Evolutionary conservation across 805 yeast species (phyloP).

Genomic region (Saturnispora mendoncae): DNA sequence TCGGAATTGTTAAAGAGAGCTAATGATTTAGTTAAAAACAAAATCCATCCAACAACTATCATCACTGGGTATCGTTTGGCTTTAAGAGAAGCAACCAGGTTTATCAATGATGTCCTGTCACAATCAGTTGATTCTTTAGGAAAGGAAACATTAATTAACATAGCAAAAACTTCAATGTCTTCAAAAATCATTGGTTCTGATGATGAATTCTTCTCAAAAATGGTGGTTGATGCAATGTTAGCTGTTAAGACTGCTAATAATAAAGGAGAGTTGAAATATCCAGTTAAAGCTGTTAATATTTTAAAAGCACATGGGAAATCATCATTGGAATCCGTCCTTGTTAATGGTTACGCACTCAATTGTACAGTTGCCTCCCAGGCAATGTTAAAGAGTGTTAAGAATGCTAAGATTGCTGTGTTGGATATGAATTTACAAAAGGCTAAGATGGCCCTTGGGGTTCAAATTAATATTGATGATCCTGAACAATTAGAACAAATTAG

Average conservation of each 20-base stretch:
- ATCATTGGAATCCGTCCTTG: conserved; percentile 73
- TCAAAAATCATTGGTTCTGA: conserved; percentile 93
- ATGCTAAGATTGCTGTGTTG: conserved; percentile 78
- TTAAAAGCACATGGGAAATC: conserved; percentile 96
- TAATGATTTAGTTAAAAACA: conserved; percentile 84
- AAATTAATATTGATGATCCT: conserved; percentile 93
- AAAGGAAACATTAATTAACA: conserved; percentile 75
- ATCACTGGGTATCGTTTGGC: conserved; percentile 95
- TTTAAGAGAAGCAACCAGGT: conserved; percentile 79
- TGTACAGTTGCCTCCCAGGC: conserved; percentile 98
- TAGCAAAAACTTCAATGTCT: conserved; percentile 96
- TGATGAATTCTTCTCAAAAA: conserved; percentile 75
- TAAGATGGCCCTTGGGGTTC: conserved; percentile 97
- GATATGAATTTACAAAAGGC: conserved; percentile 94
- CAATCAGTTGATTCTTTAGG: conserved; percentile 72
- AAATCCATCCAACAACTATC: conserved; percentile 96
- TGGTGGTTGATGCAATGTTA: conserved; percentile 92
- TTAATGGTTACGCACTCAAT: conserved; percentile 91
- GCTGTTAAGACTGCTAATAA: conserved; percentile 87
- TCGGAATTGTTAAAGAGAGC: conserved; percentile 88
- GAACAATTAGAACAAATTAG: conserved; percentile 83
- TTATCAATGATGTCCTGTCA: conserved; percentile 76
- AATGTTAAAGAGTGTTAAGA: conserved; percentile 64
- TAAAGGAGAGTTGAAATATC: conserved; percentile 85
- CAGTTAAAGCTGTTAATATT: conserved; percentile 94